Percentiles rank a stretch among this genome's conserved stretches.
These are phyloP conservation scores for Lepiota brunneoincarnata DNA, from an alignment of 768 basidiomycete genomes.

Conservation along the genomic window DNA sequence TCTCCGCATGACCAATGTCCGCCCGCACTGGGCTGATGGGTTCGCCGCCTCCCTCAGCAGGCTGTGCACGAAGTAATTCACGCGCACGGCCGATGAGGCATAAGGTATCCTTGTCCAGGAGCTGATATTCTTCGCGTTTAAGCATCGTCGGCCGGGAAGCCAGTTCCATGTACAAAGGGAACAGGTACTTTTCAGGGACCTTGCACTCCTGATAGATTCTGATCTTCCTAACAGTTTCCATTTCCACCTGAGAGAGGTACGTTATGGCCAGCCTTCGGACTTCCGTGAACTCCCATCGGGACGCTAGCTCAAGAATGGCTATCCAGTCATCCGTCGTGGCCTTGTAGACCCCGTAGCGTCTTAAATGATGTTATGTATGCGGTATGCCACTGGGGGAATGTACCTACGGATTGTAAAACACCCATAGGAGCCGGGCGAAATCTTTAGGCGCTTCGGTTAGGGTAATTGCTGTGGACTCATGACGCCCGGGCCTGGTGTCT, in stretches of 20 bases:
- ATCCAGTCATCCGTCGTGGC: slow-evolving; percentile 51
- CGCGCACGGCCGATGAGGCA: slow-evolving; percentile 7
- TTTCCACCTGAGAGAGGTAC: slow-evolving; percentile 8
- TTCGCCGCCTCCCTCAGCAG: not conserved
- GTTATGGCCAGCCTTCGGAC: slow-evolving; percentile 56
- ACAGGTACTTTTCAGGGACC: slow-evolving; percentile 44
- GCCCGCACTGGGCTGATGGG: not conserved
- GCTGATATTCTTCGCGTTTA: not conserved
- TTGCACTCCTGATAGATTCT: slow-evolving; percentile 51
- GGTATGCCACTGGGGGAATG: not conserved
- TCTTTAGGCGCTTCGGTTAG: slow-evolving; percentile 44
- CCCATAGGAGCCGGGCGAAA: slow-evolving; percentile 55
- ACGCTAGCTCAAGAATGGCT: slow-evolving; percentile 53
- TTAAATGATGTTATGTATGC: slow-evolving; percentile 24
- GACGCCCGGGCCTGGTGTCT: slow-evolving; percentile 26
- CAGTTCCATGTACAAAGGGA: slow-evolving; percentile 53
- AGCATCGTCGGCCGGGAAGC: slow-evolving; percentile 38
- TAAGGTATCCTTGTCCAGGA: not conserved
- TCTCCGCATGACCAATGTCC: not conserved
- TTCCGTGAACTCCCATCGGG: slow-evolving; percentile 54
- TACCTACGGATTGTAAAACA: slow-evolving; percentile 62
- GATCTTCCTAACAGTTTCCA: slow-evolving; percentile 28
- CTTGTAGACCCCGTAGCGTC: slow-evolving; percentile 56
- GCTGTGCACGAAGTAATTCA: slow-evolving; percentile 4
- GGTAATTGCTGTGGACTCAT: slow-evolving; percentile 29